Evolutionary conservation across 2,329 filamentous ascomycete genomes (phyloP).

Genomic region (Whalleya microplaca): DNA sequence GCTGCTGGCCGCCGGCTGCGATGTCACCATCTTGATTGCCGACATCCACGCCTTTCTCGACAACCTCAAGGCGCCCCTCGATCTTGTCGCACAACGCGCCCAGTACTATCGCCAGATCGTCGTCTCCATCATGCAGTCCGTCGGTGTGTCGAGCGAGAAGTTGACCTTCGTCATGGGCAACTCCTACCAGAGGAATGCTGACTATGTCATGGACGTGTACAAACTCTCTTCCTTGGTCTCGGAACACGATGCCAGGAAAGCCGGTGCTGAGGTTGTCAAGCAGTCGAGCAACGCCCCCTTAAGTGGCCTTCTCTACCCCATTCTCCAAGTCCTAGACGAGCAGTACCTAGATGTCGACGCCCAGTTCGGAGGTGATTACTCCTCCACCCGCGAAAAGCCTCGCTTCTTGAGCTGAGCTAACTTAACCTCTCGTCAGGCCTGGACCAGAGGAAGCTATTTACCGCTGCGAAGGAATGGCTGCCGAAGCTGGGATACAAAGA

Average conservation of each 20-base stretch:
- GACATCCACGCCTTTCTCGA: constrained; percentile 79
- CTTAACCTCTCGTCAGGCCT: constrained; percentile 44
- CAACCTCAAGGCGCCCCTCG: constrained; percentile 84
- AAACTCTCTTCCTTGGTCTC: constrained; percentile 75
- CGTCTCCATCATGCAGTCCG: constrained; percentile 72
- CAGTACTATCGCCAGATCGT: constrained; percentile 84
- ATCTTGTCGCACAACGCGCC: constrained; percentile 80
- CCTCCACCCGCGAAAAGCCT: not conserved
- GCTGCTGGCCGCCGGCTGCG: constrained; percentile 81
- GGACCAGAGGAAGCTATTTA: constrained; percentile 90
- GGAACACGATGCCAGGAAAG: constrained; percentile 70
- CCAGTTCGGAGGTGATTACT: constrained; percentile 72
- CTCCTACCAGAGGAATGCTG: constrained; percentile 72
- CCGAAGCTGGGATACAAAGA: constrained; percentile 82
- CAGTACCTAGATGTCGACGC: constrained; percentile 85
- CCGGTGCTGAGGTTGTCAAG: constrained; percentile 93
- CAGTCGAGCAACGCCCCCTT: constrained; percentile 78
- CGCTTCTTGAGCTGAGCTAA: constrained; percentile 1
- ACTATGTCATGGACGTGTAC: constrained; percentile 90
- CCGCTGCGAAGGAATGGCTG: constrained; percentile 80
- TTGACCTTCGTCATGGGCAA: constrained; percentile 85
- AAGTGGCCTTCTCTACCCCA: constrained; percentile 77
- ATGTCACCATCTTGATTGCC: constrained; percentile 77
- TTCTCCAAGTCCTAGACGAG: constrained; percentile 91
- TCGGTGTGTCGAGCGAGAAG: constrained; percentile 77